A percentile compares a stretch with the other conserved stretches of the same genome.
phyloP scores from a whole-genome alignment of 1,284 basidiomycete genomes.

The Pterulicium gracile region DNA sequence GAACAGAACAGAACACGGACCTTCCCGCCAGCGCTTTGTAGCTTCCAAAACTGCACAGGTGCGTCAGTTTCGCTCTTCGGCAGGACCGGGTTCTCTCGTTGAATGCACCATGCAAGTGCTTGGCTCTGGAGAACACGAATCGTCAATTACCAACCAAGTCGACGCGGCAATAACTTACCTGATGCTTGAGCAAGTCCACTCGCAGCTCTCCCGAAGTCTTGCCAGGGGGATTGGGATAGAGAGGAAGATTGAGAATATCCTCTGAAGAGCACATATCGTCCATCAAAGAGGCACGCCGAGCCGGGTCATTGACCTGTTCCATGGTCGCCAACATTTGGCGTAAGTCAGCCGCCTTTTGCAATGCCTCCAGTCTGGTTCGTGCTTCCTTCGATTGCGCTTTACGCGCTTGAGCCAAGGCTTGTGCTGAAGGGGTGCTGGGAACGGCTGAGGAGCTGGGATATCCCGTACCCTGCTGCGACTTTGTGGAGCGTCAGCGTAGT shows the following conservation, averaged over 20 bases:
- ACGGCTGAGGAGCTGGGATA: conserved; percentile 9
- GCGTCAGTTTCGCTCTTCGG: conserved; percentile 56
- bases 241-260: conserved; percentile 57
- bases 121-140: conserved; percentile 46
- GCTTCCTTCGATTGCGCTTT: conserved; percentile 18
- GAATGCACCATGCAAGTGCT: conserved; percentile 71
- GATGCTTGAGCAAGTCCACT: conserved; percentile 71
- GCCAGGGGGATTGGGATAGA: conserved; percentile 59
- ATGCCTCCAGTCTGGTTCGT: conserved; percentile 40
- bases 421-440: too few species aligned
- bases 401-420: background rate
- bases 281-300: conserved; percentile 55
- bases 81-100: conserved; percentile 62
- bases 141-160: conserved; percentile 4
- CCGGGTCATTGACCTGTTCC: conserved; percentile 71
- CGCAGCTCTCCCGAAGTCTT: conserved; percentile 48
- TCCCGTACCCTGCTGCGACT: conserved; percentile 9
- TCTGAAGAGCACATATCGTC: conserved; percentile 59
- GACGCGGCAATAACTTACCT: conserved; percentile 31
- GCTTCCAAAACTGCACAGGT: conserved; percentile 83
- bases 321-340: conserved; percentile 51
- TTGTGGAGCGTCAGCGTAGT: conserved; percentile 16
- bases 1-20: conserved; percentile 22
- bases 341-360: conserved; percentile 54
- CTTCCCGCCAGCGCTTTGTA: conserved; percentile 41